Percentiles rank a stretch among this genome's conserved stretches.
Conservation (phyloP, 1,284 basidiomycete genomes). For the Omphalotus olearius region DNA sequence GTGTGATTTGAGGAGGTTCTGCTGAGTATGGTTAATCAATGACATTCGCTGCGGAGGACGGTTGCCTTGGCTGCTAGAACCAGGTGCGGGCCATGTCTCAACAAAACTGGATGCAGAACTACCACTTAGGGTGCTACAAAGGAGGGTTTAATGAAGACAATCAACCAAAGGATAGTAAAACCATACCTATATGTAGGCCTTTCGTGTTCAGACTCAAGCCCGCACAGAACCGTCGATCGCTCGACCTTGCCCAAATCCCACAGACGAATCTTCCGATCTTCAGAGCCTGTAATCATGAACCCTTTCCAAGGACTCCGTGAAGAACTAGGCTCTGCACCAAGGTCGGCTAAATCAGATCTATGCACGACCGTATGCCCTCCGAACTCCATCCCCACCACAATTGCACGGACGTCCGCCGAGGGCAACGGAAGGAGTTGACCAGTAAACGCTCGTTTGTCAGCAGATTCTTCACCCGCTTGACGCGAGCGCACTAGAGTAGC, state of each 20-base stretch:
- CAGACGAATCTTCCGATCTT: conserved; percentile 75
- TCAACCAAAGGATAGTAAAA: neutral
- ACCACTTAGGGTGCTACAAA: conserved; percentile 28
- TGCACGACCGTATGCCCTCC: conserved; percentile 58
- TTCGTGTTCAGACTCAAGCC: conserved; percentile 64
- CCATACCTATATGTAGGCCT: conserved; percentile 65
- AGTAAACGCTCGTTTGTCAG: conserved; percentile 23
- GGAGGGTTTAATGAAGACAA: conserved; percentile 10
- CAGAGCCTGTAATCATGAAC: conserved; percentile 78
- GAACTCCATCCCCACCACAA: conserved; percentile 69
- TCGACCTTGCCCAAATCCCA: conserved; percentile 80
- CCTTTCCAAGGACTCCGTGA: conserved; percentile 45
- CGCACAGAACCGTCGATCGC: conserved; percentile 69
- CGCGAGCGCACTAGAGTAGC: conserved; percentile 45
- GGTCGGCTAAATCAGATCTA: conserved; percentile 51
- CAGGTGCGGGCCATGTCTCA: conserved; percentile 59
- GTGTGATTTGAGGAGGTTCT: conserved; percentile 72
- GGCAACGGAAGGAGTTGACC: conserved; percentile 35
- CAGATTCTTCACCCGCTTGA: conserved; percentile 29
- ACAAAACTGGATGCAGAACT: conserved; percentile 48
- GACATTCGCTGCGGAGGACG: conserved; percentile 71
- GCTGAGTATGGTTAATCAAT: conserved; percentile 75
- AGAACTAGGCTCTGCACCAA: conserved; percentile 31
- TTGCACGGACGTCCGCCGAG: conserved; percentile 56
- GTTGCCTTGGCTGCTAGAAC: conserved; percentile 47